A percentile compares a stretch with the other conserved stretches of the same genome.
phyloP scores from a whole-genome alignment of 768 basidiomycete species.

The Crepidotus variabilis region DNA sequence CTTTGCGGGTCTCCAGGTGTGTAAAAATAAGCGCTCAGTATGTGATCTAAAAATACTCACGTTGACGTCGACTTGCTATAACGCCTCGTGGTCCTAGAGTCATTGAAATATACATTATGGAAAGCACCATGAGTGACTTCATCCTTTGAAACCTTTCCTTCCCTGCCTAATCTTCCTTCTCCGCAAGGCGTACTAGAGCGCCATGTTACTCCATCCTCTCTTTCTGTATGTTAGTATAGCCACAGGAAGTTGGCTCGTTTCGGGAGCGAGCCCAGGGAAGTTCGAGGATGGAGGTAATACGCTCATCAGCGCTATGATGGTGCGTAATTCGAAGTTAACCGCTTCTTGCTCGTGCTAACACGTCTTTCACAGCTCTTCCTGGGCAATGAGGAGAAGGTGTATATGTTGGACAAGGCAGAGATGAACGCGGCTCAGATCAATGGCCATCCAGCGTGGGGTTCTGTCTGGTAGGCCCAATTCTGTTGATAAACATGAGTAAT shows the following conservation, averaged over 20 bases:
- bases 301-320: conserved; percentile 51
- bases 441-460: conserved; percentile 72
- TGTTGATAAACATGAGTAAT: not conserved
- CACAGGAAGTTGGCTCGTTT: conserved; percentile 23
- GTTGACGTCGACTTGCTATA: not conserved
- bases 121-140: not conserved
- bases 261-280: conserved; percentile 36
- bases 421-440: conserved; percentile 63
- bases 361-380: conserved; percentile 60
- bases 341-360: not conserved
- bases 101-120: not conserved
- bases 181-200: not conserved
- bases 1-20: no score
- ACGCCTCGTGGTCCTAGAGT: not conserved
- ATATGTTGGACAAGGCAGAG: conserved; percentile 91
- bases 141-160: not conserved
- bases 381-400: conserved; percentile 76
- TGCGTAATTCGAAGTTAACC: conserved; percentile 24
- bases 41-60: not conserved
- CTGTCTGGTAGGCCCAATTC: conserved; percentile 52
- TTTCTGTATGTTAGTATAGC: conserved; percentile 46
- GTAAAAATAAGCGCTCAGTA: no score
- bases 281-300: conserved; percentile 45
- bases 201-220: conserved; percentile 22
- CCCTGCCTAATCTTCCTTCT: not conserved